Percentiles rank a stretch among this genome's conserved stretches.
phyloP scores from a whole-genome alignment of 495 filamentous ascomycete genomes.

The Penicillium pancosmium region DNA sequence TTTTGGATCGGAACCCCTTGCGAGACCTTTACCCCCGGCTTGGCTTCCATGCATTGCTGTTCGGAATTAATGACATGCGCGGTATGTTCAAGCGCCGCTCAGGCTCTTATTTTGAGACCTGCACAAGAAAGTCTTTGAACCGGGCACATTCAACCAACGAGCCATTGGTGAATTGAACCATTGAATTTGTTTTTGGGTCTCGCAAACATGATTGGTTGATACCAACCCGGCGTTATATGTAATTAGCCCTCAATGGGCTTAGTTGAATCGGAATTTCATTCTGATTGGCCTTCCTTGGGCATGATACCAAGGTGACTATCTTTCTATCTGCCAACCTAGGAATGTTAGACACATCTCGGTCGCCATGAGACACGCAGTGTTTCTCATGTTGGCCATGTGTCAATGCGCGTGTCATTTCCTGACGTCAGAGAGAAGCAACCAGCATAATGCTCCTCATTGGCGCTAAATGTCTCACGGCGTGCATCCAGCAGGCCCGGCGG shows the following conservation, averaged over 20 bases:
- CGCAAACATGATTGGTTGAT: neutral
- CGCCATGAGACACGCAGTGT: constrained; percentile 22
- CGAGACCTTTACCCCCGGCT: constrained; percentile 11
- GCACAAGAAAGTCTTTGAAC: no score
- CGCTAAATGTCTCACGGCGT: constrained; percentile 12
- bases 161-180: neutral
- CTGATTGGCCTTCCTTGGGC: neutral
- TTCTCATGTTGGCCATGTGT: constrained; percentile 14
- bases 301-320: neutral
- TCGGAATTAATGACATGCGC: neutral
- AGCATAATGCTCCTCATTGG: neutral
- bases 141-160: no score
- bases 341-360: constrained; percentile 4
- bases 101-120: no score
- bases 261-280: neutral
- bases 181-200: neutral
- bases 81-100: neutral
- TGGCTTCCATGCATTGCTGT: constrained; percentile 3
- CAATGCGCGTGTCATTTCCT: constrained; percentile 10
- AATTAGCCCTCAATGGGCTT: neutral
- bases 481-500: neutral
- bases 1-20: constrained; percentile 17
- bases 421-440: constrained; percentile 10
- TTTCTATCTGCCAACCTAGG: neutral
- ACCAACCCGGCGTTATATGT: neutral